phyloP scores from a whole-genome alignment of 148 eudicot genomes.

The Cornus florida region DNA sequence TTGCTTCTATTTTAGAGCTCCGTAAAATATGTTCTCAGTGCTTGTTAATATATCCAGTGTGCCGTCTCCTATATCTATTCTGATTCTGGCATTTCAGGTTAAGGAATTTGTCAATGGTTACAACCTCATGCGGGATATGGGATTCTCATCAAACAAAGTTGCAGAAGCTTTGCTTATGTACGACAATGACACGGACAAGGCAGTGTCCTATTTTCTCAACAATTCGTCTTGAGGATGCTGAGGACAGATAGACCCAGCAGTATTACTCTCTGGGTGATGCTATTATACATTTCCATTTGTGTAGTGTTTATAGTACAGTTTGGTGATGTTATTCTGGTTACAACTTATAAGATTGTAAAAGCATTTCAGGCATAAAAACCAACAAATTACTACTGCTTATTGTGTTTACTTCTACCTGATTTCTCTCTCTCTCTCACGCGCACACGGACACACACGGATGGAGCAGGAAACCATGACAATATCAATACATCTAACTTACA shows the following conservation, averaged over 20 bases:
- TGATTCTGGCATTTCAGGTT: constrained; percentile 38
- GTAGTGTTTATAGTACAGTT: not conserved
- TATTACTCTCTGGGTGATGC: not conserved
- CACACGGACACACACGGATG: too few relatives aligned
- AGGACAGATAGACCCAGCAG: not conserved
- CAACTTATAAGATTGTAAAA: not conserved
- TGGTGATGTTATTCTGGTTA: not conserved
- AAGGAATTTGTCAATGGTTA: constrained; percentile 75
- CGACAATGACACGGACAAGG: constrained; percentile 89
- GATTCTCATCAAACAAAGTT: constrained; percentile 74
- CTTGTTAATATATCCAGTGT: not conserved
- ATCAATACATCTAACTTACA: too few relatives aligned
- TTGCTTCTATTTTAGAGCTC: not conserved
- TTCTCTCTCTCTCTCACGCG: too few relatives aligned
- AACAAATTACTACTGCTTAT: not conserved
- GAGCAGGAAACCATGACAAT: too few relatives aligned
- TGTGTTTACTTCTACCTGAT: too few relatives aligned
- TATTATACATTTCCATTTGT: not conserved
- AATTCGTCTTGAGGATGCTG: constrained; percentile 40
- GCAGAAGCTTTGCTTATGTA: constrained; percentile 79
- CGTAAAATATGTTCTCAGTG: not conserved
- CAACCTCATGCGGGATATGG: constrained; percentile 82
- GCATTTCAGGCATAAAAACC: constrained; percentile 1
- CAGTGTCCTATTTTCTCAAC: constrained; percentile 72
- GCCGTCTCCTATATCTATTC: not conserved